phyloP scores from a whole-genome alignment of 176 grass and related monocot genomes.

The Zea mays region DNA sequence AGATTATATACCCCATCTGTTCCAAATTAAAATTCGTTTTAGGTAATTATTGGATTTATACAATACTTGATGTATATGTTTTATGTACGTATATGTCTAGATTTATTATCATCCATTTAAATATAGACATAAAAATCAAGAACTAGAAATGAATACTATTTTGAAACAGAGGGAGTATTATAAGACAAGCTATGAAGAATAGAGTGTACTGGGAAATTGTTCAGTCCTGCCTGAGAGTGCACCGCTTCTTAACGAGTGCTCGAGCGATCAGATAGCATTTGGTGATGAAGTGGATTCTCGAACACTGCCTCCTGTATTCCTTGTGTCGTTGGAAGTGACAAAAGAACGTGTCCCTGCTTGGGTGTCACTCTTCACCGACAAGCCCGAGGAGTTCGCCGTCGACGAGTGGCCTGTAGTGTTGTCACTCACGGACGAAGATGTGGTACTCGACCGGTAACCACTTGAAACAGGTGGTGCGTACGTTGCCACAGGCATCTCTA shows the following conservation, averaged over 20 bases:
- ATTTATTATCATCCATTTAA: no score
- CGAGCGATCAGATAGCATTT: neutral
- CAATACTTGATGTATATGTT: no score
- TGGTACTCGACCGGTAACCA: neutral
- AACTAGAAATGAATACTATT: no score
- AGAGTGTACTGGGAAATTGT: neutral
- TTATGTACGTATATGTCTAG: no score
- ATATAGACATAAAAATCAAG: no score
- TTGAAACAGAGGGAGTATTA: no score
- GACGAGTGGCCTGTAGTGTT: neutral
- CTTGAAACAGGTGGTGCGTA: neutral
- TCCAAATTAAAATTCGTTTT: no score
- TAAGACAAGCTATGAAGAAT: neutral
- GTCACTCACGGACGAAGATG: neutral
- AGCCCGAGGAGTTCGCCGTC: neutral
- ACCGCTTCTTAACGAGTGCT: neutral
- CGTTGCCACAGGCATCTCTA: neutral
- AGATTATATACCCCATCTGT: no score
- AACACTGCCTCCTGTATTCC: no score
- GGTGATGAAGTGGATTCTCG: neutral
- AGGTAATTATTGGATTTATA: no score
- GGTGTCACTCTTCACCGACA: neutral
- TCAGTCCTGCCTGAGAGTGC: neutral
- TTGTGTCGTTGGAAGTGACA: neutral
- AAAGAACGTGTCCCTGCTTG: neutral